phyloP scores from a whole-genome alignment of 108 stramenopile species.

The Nannochloropsis granulata region DNA sequence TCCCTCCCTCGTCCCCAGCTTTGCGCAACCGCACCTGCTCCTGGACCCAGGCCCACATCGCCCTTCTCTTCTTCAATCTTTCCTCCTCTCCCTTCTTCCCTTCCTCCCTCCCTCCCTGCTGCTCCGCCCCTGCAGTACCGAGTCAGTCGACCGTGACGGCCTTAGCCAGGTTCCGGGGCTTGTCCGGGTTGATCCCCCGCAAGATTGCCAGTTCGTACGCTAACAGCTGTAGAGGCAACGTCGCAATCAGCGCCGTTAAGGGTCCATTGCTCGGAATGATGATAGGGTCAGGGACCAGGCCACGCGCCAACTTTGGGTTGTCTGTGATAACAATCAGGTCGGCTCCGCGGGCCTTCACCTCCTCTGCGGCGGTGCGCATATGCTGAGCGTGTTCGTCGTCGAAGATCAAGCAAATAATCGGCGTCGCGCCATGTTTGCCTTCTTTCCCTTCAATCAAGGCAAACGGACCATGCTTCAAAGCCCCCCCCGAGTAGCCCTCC shows the following conservation, averaged over 20 bases:
- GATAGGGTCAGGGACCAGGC: slow-evolving; percentile 69
- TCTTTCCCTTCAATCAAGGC: slow-evolving; percentile 29
- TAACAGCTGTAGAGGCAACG: slow-evolving; percentile 84
- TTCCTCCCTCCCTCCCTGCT: background rate
- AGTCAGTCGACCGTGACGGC: slow-evolving; percentile 91
- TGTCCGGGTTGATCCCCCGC: slow-evolving; percentile 89
- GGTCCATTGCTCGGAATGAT: slow-evolving; percentile 70
- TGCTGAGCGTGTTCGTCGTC: slow-evolving; percentile 89
- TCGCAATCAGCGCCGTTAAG: slow-evolving; percentile 84
- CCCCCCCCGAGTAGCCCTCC: slow-evolving; percentile 95
- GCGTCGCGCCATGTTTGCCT: slow-evolving; percentile 88
- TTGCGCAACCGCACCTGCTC: background rate
- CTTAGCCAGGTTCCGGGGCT: slow-evolving; percentile 96
- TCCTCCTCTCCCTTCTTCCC: background rate
- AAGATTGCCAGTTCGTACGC: slow-evolving; percentile 94
- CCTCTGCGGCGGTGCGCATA: slow-evolving; percentile 82
- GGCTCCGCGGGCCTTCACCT: slow-evolving; percentile 91
- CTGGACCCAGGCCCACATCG: background rate
- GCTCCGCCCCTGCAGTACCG: background rate
- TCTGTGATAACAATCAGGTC: slow-evolving; percentile 91
- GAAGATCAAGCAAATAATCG: slow-evolving; percentile 94
- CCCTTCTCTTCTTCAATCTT: background rate
- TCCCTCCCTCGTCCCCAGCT: background rate
- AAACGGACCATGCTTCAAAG: slow-evolving; percentile 80
- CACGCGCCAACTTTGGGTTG: slow-evolving; percentile 59